A percentile compares a stretch with the other conserved stretches of the same genome.
These are phyloP conservation scores for Uronychia binucleata DNA, from an alignment of 73 alveolate species.

Conservation along the genomic window DNA sequence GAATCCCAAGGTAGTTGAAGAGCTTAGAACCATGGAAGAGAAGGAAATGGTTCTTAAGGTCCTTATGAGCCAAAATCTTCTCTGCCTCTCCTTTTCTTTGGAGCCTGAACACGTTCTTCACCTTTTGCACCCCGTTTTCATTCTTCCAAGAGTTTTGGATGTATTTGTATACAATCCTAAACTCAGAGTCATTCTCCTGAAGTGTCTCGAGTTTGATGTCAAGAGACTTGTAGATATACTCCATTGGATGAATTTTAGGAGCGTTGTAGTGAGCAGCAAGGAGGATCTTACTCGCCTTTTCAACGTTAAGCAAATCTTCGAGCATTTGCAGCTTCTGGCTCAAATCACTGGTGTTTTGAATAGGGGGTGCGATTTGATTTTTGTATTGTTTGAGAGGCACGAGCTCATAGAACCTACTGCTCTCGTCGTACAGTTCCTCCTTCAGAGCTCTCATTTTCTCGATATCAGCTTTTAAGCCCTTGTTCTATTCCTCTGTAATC, in stretches of 20 bases:
- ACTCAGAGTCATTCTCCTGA: conserved; percentile 67
- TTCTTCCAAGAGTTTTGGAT: conserved; percentile 57
- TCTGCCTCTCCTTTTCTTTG: conserved; percentile 93
- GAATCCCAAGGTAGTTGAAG: conserved; percentile 84
- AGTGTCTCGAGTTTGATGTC: conserved; percentile 75
- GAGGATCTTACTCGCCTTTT: conserved; percentile 87
- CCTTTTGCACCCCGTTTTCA: conserved; percentile 5
- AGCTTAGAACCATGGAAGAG: conserved; percentile 89
- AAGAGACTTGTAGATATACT: conserved; percentile 82
- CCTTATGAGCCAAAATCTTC: conserved; percentile 58
- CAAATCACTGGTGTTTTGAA: conserved; percentile 48
- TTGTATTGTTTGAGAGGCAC: conserved; percentile 75
- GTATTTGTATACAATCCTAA: conserved; percentile 67
- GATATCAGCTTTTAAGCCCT: conserved; percentile 63
- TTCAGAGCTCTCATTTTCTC: conserved; percentile 61
- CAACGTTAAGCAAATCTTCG: conserved; percentile 83
- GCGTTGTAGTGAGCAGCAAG: conserved; percentile 83
- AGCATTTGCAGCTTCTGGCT: conserved; percentile 65
- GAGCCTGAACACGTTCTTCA: conserved; percentile 72
- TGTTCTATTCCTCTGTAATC: conserved; percentile 29
- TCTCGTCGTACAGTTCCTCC: conserved; percentile 69
- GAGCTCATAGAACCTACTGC: conserved; percentile 84
- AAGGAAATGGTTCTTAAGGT: conserved; percentile 77
- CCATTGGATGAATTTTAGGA: conserved; percentile 84
- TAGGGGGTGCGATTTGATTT: conserved; percentile 89